phyloP scores from a whole-genome alignment of 2,329 filamentous ascomycete genomes.

The Penicillium concentricum region DNA sequence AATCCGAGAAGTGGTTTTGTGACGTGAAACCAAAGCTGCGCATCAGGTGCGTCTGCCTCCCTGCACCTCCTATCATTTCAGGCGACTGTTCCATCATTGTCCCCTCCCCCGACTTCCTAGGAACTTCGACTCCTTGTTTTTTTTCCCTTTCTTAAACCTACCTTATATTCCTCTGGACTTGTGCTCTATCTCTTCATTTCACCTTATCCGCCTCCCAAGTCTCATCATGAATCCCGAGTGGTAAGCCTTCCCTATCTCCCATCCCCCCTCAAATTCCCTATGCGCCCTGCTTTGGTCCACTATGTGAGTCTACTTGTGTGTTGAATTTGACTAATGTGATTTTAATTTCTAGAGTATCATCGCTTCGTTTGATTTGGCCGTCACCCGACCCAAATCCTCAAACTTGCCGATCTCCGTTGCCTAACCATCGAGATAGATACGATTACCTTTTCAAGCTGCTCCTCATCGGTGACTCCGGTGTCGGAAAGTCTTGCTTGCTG shows the following conservation, averaged over 20 bases:
- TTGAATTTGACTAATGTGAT: constrained; percentile 12
- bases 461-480: constrained; percentile 99
- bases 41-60: constrained; percentile 27
- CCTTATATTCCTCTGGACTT: constrained; percentile 15
- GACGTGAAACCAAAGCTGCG: constrained; percentile 26
- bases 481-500: constrained; percentile 98
- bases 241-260: constrained; percentile 34
- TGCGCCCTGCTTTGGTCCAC: constrained; percentile 1
- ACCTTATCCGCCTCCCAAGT: neutral
- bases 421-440: constrained; percentile 67
- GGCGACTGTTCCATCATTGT: constrained; percentile 26
- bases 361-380: neutral
- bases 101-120: constrained; percentile 19
- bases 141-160: neutral
- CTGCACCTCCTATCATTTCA: constrained; percentile 33
- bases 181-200: constrained; percentile 5
- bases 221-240: constrained; percentile 51
- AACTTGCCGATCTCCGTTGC: constrained; percentile 18
- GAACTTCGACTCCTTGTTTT: constrained; percentile 13
- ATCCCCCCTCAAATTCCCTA: constrained; percentile 6
- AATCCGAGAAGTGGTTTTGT: constrained; percentile 8
- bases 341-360: constrained; percentile 25
- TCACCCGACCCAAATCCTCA: neutral
- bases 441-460: constrained; percentile 99
- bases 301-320: neutral